These are phyloP conservation scores for Amanita phalloides DNA, from an alignment of 768 basidiomycete genomes.

Conservation along the genomic window DNA sequence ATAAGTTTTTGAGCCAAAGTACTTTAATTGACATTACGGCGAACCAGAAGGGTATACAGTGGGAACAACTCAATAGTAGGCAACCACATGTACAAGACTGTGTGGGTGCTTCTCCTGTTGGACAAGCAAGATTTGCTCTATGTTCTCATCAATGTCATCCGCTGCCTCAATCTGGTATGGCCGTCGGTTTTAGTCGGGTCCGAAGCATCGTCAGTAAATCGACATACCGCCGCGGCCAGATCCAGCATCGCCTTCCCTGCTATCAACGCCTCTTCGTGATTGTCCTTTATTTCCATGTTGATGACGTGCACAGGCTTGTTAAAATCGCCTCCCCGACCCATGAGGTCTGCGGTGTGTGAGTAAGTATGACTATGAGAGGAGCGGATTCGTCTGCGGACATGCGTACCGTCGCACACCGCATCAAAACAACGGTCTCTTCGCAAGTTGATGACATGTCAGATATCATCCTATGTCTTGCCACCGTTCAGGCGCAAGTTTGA, in stretches of 20 bases:
- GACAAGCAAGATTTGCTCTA: constrained; percentile 71
- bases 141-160: constrained; percentile 84
- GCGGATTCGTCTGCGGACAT: not conserved
- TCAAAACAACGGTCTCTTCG: constrained; percentile 98
- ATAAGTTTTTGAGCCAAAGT: no score
- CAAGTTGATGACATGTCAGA: constrained; percentile 99
- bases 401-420: constrained; percentile 91
- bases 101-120: constrained; percentile 93
- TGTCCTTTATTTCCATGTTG: constrained; percentile 98
- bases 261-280: constrained; percentile 95
- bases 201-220: not conserved
- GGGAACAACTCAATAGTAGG: constrained; percentile 55
- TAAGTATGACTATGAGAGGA: not conserved
- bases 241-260: constrained; percentile 94
- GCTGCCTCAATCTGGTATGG: constrained; percentile 66
- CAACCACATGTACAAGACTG: constrained; percentile 81
- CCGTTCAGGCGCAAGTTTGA: constrained; percentile 89
- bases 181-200: constrained; percentile 1
- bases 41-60: constrained; percentile 1
- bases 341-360: constrained; percentile 47
- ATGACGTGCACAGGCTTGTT: constrained; percentile 93
- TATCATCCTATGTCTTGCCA: constrained; percentile 86
- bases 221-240: constrained; percentile 75
- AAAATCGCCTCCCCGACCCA: constrained; percentile 80
- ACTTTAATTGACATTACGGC: no score